Evolutionary conservation across 805 yeast genomes (phyloP).

Genomic region (Grigorovia humatica): DNA sequence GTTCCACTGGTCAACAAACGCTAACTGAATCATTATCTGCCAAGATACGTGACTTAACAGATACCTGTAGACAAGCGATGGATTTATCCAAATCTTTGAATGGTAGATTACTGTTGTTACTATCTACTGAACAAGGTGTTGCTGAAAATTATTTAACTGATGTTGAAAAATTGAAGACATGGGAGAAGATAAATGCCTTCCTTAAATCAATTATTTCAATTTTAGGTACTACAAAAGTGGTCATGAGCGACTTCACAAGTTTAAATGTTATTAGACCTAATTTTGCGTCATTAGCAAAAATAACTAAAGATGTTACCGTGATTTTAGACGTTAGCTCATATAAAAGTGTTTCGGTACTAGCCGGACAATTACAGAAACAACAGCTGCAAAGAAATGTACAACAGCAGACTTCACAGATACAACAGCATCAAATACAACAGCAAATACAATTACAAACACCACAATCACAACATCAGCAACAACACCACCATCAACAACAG

Average conservation of each 20-base stretch:
- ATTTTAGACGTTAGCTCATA: constrained; percentile 59
- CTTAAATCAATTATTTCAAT: constrained; percentile 76
- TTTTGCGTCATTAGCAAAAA: constrained; percentile 71
- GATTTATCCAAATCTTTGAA: constrained; percentile 67
- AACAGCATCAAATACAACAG: constrained; percentile 8
- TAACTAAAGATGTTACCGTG: constrained; percentile 88
- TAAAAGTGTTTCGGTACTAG: constrained; percentile 23
- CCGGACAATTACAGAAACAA: constrained; percentile 12
- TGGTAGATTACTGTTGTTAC: constrained; percentile 41
- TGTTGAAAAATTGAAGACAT: constrained; percentile 51
- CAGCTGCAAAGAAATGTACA: constrained; percentile 6
- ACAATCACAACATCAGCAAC: constrained; percentile 10
- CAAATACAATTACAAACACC: no score
- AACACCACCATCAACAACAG: constrained; percentile 11
- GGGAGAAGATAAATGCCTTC: constrained; percentile 79
- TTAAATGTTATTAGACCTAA: constrained; percentile 72
- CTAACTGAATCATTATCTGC: constrained; percentile 32
- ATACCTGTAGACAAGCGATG: constrained; percentile 67
- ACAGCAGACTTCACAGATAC: constrained; percentile 5
- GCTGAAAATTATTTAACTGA: constrained; percentile 33
- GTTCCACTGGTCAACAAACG: constrained; percentile 33
- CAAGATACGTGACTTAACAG: constrained; percentile 67
- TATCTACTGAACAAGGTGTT: constrained; percentile 13
- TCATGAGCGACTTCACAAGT: constrained; percentile 72
- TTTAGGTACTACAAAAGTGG: constrained; percentile 69